Evolutionary conservation across 2,329 filamentous ascomycete genomes (phyloP).

Genomic region (Paraphoma chrysanthemicola): DNA sequence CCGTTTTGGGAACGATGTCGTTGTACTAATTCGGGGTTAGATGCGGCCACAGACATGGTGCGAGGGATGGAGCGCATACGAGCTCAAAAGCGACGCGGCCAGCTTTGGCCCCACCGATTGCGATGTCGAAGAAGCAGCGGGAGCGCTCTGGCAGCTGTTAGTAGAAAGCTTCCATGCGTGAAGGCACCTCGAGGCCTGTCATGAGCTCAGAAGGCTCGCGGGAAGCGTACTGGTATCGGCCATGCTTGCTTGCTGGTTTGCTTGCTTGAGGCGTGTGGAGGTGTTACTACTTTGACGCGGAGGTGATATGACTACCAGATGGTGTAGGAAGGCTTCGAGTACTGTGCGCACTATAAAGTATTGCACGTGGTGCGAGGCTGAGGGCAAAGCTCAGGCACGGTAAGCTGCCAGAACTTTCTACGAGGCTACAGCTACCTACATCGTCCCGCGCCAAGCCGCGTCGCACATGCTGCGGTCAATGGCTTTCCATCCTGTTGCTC

Average conservation of each 20-base stretch:
- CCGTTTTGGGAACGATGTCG: slow-evolving; percentile 84
- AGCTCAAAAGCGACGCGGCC: slow-evolving; percentile 90
- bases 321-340: too few relatives aligned
- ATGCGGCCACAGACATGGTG: background rate
- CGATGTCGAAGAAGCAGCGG: slow-evolving; percentile 93
- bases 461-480: slow-evolving; percentile 9
- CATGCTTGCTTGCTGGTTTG: slow-evolving; percentile 29
- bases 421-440: slow-evolving; percentile 20
- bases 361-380: slow-evolving; percentile 22
- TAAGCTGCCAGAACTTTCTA: slow-evolving; percentile 46
- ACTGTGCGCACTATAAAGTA: too few relatives aligned
- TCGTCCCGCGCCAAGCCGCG: slow-evolving; percentile 27
- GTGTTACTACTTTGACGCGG: background rate
- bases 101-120: slow-evolving; percentile 74
- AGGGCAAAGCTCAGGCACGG: slow-evolving; percentile 22
- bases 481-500: background rate
- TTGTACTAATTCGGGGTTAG: slow-evolving; percentile 37
- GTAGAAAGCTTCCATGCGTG: background rate
- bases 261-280: slow-evolving; percentile 7
- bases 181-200: background rate
- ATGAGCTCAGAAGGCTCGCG: background rate
- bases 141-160: slow-evolving; percentile 62
- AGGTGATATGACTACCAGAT: too few relatives aligned
- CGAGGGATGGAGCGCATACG: slow-evolving; percentile 51
- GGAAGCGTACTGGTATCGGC: slow-evolving; percentile 29